phyloP scores from a whole-genome alignment of 2,329 filamentous ascomycete genomes.

The Verticillium longisporum region DNA sequence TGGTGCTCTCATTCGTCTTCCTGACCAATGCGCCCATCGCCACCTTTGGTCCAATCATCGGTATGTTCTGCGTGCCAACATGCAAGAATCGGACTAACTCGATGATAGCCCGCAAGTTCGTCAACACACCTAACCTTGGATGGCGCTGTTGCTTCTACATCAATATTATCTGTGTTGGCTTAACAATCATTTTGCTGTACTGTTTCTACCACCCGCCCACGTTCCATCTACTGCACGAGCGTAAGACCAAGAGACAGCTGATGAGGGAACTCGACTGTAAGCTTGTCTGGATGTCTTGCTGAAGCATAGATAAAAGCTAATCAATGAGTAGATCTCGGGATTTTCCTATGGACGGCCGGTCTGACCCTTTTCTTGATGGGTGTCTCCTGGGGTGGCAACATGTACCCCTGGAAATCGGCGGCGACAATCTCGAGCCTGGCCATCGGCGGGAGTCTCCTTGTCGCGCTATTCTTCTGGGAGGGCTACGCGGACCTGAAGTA shows the following conservation, averaged over 20 bases:
- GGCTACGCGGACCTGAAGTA: constrained; percentile 25
- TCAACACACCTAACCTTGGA: constrained; percentile 23
- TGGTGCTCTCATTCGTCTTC: constrained; percentile 18
- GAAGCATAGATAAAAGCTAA: background rate
- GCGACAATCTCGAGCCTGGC: constrained; percentile 29
- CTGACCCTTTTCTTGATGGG: constrained; percentile 38
- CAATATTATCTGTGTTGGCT: constrained; percentile 24
- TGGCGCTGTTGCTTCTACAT: constrained; percentile 35
- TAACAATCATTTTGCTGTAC: constrained; percentile 25
- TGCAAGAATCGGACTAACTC: background rate
- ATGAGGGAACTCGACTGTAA: constrained; percentile 29
- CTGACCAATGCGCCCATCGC: constrained; percentile 24
- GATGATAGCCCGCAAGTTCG: constrained; percentile 22
- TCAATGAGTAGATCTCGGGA: constrained; percentile 21
- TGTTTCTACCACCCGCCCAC: constrained; percentile 33
- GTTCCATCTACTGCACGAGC: background rate
- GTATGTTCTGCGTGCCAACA: constrained; percentile 10
- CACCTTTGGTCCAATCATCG: constrained; percentile 26
- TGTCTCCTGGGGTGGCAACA: constrained; percentile 34
- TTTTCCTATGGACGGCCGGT: constrained; percentile 36
- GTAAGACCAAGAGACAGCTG: constrained; percentile 6
- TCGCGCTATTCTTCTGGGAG: constrained; percentile 29
- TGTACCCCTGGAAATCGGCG: constrained; percentile 34
- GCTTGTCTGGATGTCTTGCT: constrained; percentile 28
- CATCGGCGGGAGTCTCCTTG: constrained; percentile 22